These are phyloP conservation scores for Paraleonurus japonicus DNA, from an alignment of 257 asterid genomes.

Conservation along the genomic window DNA sequence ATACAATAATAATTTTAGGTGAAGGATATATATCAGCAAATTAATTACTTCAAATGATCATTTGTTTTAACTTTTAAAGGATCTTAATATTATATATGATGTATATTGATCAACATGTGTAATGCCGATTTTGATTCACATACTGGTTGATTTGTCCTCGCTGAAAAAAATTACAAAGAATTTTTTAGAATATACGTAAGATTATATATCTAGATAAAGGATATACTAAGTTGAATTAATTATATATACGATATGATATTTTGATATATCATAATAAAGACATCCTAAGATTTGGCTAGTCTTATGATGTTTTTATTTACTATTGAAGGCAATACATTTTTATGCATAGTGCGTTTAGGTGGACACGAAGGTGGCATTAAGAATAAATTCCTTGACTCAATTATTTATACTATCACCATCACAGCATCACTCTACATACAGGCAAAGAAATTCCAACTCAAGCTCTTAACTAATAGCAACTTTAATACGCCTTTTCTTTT, in stretches of 20 bases:
- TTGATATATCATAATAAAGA: neutral
- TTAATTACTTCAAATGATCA: no score
- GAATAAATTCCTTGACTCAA: constrained; percentile 38
- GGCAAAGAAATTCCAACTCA: constrained; percentile 14
- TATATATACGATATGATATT: no score
- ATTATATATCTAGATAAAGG: neutral
- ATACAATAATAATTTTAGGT: no score
- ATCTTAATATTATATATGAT: no score
- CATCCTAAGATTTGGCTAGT: neutral
- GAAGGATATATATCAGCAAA: no score
- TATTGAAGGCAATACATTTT: neutral
- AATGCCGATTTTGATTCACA: no score
- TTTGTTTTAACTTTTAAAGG: no score
- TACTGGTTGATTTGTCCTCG: neutral
- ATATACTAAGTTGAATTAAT: neutral
- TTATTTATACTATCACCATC: neutral
- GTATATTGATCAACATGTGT: no score
- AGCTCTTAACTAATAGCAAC: constrained; percentile 24
- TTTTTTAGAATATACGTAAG: no score
- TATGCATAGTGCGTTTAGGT: constrained; percentile 11
- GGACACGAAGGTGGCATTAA: constrained; percentile 25
- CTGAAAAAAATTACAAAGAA: neutral
- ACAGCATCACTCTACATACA: neutral
- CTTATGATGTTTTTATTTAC: neutral
- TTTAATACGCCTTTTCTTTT: constrained; percentile 13